Evolutionary conservation across 208 protist species (phyloP).

Genomic region (Acanthamoeba castellanii): DNA sequence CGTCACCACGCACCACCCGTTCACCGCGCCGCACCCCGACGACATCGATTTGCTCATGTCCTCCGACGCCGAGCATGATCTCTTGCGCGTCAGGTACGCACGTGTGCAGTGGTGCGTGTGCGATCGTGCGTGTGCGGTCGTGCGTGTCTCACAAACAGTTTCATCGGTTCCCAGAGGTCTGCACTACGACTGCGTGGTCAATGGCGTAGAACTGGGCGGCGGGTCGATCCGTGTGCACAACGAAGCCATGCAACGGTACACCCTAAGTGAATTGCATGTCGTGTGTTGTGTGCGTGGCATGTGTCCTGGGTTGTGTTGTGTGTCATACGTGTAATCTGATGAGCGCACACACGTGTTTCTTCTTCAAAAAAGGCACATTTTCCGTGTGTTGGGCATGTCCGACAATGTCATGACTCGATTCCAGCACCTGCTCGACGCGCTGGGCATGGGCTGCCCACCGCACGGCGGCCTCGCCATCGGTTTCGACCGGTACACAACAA

Average conservation of each 20-base stretch:
- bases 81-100: conserved; percentile 51
- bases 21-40: conserved; percentile 90
- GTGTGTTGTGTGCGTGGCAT: conserved; percentile 79
- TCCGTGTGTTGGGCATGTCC: conserved; percentile 34
- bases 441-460: conserved; percentile 88
- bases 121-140: background rate
- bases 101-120: no score
- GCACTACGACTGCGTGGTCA: conserved; percentile 92
- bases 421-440: conserved; percentile 81
- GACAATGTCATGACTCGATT: conserved; percentile 76
- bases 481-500: conserved; percentile 81
- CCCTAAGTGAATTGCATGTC: no score
- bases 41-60: conserved; percentile 78
- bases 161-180: conserved; percentile 72
- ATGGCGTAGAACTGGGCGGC: conserved; percentile 92
- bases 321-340: no score
- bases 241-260: conserved; percentile 83
- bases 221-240: conserved; percentile 91
- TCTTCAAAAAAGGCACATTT: conserved; percentile 1
- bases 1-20: conserved; percentile 90
- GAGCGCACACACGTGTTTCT: no score
- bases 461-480: conserved; percentile 86
- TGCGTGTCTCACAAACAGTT: background rate
- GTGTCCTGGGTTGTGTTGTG: no score
- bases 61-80: background rate